Percentiles rank a stretch among this genome's conserved stretches.
Conservation (phyloP, 495 filamentous ascomycete species). For the Penicillium subrubescens region DNA sequence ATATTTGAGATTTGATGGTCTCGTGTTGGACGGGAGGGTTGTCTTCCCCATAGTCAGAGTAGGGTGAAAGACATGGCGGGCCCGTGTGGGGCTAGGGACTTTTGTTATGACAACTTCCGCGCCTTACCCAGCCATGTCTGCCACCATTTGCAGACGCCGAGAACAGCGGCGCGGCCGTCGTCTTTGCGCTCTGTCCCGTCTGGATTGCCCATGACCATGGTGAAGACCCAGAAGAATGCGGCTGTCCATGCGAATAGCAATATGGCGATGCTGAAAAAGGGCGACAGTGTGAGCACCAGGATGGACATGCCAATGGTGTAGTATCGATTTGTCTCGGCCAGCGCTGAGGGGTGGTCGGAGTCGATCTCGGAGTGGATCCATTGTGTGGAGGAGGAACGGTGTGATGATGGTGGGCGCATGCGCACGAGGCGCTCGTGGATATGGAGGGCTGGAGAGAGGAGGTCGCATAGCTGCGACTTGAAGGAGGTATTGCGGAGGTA, state of each 20-base stretch:
- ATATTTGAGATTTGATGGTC: neutral
- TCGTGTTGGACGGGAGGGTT: neutral
- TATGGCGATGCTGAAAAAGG: conserved; percentile 55
- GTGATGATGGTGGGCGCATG: conserved; percentile 29
- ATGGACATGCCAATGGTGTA: conserved; percentile 47
- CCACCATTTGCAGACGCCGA: conserved; percentile 65
- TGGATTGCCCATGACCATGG: conserved; percentile 62
- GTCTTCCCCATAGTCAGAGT: neutral
- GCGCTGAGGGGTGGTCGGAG: conserved; percentile 19
- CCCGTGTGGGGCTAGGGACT: neutral
- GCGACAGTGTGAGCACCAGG: conserved; percentile 53
- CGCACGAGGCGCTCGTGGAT: conserved; percentile 46
- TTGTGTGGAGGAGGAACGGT: conserved; percentile 38
- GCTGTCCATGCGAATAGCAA: conserved; percentile 61
- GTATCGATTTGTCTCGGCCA: conserved; percentile 22
- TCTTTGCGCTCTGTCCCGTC: conserved; percentile 63
- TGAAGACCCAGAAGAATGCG: conserved; percentile 65
- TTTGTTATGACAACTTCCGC: conserved; percentile 26
- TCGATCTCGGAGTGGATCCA: conserved; percentile 36
- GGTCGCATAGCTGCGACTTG: conserved; percentile 38
- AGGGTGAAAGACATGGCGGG: neutral
- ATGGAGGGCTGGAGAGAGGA: conserved; percentile 46
- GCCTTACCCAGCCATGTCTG: conserved; percentile 56
- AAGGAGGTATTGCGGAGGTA: conserved; percentile 44
- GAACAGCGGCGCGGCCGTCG: conserved; percentile 61